Evolutionary conservation across 1,284 basidiomycete species (phyloP), one percentile per base, ranked within the genome.

Genomic region (Fomitiporia mediterranea): DNA sequence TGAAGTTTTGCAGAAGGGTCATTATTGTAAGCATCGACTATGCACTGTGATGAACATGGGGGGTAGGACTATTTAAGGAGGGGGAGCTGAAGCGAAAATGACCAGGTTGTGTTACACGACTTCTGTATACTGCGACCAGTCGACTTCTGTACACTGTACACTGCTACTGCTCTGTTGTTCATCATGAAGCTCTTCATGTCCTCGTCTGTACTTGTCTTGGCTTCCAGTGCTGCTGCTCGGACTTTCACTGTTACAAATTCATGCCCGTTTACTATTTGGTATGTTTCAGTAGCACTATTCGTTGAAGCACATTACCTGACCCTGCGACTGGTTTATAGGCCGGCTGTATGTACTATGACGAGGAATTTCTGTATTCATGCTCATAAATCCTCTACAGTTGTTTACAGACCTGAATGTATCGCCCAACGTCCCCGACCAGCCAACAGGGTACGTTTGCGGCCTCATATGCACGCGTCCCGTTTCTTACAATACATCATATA

Each of bases 221-320:
- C 13, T 49, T n/a, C 3, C 25, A 19, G n/a, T 37, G 46, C 32
- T 3, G 28, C 11, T 30, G 74, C 72, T 52, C 70, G 78, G 52
- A 73, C 71, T 15, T 70, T 77, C 56, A 75, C 72, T 11, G 68
- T 66, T 6, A 23, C 47, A 30, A 66, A 68, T 46, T 54, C 34
- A 6, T 66, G 64, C 46, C 60, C 56, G 13, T 61, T 62, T 39
- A 62, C 63, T 7, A 62, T 66, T 32, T 65, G 73, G 76, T 78
- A 38, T 66, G 71, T 58, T 23, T 5, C 19, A 47, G 25, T 27
- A 35, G 19, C 15, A 25, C 2, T 7, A 27, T 32, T 17, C 7
- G 27, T 46, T 15, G n/a, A 15, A 25, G 21, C 23, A 5, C 6
- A n/a, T 3, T 25, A 25, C 2, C 34, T 39, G 23, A 54, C 35